Base-by-base conservation (phyloP, 2,329 filamentous ascomycete genomes). In the Colletotrichum agaves region DNA sequence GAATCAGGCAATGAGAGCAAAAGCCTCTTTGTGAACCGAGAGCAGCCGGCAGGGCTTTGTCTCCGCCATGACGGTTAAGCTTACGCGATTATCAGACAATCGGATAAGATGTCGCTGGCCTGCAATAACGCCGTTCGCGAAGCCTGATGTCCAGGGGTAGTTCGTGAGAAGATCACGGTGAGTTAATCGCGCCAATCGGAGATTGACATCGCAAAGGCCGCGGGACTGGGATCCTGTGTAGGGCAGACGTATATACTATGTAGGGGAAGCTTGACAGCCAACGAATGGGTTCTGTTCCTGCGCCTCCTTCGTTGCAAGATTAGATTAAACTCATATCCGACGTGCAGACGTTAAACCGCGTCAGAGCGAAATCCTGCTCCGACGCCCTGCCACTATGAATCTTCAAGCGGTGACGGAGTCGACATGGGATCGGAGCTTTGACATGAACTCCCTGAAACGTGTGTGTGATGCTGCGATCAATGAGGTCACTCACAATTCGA, bases 281-380 rank as follows among this genome's bases (percentile, higher is more conserved):
- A 60, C 39, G 15, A 60, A 60, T 49, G 15, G 44, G 44, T 17
- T 39, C 23, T 12, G 10, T 27, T 19, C 31, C 57, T 17, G 33
- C 2, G 15, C 5, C 11, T 49, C 7, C 12, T 6, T 15, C 57
- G 8, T 39, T 7, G 44, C 44, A 21, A 37, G 5, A 19, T 17
- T 31, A 41, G 31, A 50, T 39, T 50, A 19, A 41, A 39, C 4
- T 60, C 57, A 50, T 60, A 49, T 60, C 31, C 57, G 43, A 60
- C 7, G 21, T n/a, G 57, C 31, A 50, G 44, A 15, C 2, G 13
- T 33, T 41, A n/a, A 31, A 5, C 6, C 5, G 13, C 33, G 12
- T 60, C 41, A 19, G 57, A 46, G 43, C 21, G 11, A 35, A 21
- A 17, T 15, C 5, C 13, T 2, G 35, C 3, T 11, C 10, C 55